phyloP scores from a whole-genome alignment of 164 flowering plant species.

The Cinnamomum chago region DNA sequence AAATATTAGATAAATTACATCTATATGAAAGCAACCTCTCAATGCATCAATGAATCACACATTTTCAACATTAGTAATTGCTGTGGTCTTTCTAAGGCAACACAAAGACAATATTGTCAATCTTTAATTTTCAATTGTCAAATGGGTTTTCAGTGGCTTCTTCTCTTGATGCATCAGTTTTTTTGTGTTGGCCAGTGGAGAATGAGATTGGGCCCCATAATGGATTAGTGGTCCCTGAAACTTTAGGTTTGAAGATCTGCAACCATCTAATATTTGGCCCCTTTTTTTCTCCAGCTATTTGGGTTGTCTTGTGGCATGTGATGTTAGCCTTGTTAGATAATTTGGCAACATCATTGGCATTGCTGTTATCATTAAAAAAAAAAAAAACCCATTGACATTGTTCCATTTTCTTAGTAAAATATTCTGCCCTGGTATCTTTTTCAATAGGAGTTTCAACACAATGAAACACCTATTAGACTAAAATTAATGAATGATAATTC shows the following conservation, averaged over 20 bases:
- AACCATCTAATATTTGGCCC: not conserved
- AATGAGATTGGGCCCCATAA: too few species aligned
- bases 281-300: not conserved
- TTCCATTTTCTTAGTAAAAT: not conserved
- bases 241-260: not conserved
- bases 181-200: too few species aligned
- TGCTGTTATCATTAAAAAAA: not conserved
- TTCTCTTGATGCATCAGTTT: too few species aligned
- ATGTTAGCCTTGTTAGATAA: too few species aligned
- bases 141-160: too few species aligned
- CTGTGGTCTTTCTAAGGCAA: too few species aligned
- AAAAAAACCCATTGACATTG: not conserved
- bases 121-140: too few species aligned
- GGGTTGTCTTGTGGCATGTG: too few species aligned
- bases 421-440: not conserved
- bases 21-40: not conserved
- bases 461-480: not conserved
- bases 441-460: not conserved
- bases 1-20: too few species aligned
- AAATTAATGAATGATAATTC: too few species aligned
- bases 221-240: not conserved
- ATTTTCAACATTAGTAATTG: too few species aligned
- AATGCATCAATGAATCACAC: not conserved
- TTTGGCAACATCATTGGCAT: not conserved
- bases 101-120: too few species aligned